Percentiles rank a stretch among this genome's conserved stretches.
phyloP scores from a whole-genome alignment of 2,329 filamentous ascomycete genomes.

The Fusarium multiceps region DNA sequence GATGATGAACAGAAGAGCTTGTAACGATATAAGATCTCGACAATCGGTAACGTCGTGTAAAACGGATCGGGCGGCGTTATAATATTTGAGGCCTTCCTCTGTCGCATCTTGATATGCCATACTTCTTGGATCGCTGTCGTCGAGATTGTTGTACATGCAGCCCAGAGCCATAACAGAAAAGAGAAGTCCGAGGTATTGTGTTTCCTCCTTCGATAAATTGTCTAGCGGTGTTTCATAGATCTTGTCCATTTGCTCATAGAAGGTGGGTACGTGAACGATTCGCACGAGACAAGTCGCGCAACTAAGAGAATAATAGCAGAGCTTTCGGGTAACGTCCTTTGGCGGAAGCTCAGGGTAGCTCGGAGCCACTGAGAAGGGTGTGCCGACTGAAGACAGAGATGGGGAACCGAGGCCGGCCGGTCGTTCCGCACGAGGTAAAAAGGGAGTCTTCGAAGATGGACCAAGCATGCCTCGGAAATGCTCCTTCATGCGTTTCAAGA shows the following conservation, averaged over 20 bases:
- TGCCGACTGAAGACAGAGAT: constrained; percentile 68
- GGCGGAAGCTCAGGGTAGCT: constrained; percentile 76
- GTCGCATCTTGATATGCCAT: constrained; percentile 62
- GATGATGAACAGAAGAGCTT: constrained; percentile 82
- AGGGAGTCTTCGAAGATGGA: constrained; percentile 68
- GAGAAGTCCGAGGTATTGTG: constrained; percentile 75
- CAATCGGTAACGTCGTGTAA: constrained; percentile 75
- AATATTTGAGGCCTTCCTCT: constrained; percentile 77
- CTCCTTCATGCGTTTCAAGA: constrained; percentile 86
- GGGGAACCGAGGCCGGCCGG: constrained; percentile 75
- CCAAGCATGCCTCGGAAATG: constrained; percentile 84
- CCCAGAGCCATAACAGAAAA: constrained; percentile 78
- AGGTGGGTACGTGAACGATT: constrained; percentile 83
- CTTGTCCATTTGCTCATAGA: constrained; percentile 79
- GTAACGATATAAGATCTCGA: constrained; percentile 78
- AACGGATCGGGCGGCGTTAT: constrained; percentile 73
- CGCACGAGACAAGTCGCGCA: constrained; percentile 70
- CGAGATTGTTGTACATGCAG: constrained; percentile 74
- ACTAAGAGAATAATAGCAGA: constrained; percentile 67
- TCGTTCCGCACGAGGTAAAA: constrained; percentile 64
- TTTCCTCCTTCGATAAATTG: constrained; percentile 71
- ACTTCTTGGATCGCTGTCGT: constrained; percentile 62
- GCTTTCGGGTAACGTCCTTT: constrained; percentile 63
- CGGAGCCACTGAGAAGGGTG: constrained; percentile 66
- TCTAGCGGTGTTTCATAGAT: constrained; percentile 78